Base-by-base conservation (phyloP, 306 rosid species). In the Chamaecrista fasciculata region DNA sequence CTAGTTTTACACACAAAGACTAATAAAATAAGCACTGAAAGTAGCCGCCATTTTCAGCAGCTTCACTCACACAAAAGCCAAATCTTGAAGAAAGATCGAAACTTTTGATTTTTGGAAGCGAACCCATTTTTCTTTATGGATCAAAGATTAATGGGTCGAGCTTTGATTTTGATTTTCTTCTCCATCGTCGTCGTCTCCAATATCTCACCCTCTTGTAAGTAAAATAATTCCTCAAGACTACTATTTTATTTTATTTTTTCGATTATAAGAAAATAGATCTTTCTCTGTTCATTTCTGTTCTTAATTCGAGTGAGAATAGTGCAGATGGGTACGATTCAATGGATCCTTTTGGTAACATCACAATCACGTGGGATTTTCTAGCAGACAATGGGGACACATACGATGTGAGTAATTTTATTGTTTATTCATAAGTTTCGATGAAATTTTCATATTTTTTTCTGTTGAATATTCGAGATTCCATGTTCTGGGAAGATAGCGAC, bases 301-400 rank as follows among this genome's bases (percentile, higher is more conserved):
- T 47, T 18, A 12, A 60, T 58, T 60, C 39, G 40, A 51, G 53
- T 79, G 76, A 9, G 59, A 70, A 48, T 80, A 29, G 29, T 16
- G 82, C 88, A 91, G 97, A 80, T 85, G 97, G 82, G 66, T 91
- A 59, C 74, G 94, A 91, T 69, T 28, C 84, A 8, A 62, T 85
- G 78, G 96, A 91, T 83, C 97, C 96, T 44, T 18, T 37, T 48
- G 94, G 82, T 26, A 91, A 79, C 62, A 61, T 86, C 67, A 89
- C 85, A 15, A 14, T 91, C 78, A 75, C 88, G 5, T 89, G 94
- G 96, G 94, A 89, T 87, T 84, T 83, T 67, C 19, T 82, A 39
- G 18, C 82, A 6, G 85, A 83, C 33, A 85, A 56, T 43, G 87
- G 56, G 11, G 69, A 36, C 3, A 64, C 80, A 18, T 61, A 20